Base-by-base conservation (phyloP, 2,329 filamentous ascomycete genomes). In the Trichoderma sp. region DNA sequence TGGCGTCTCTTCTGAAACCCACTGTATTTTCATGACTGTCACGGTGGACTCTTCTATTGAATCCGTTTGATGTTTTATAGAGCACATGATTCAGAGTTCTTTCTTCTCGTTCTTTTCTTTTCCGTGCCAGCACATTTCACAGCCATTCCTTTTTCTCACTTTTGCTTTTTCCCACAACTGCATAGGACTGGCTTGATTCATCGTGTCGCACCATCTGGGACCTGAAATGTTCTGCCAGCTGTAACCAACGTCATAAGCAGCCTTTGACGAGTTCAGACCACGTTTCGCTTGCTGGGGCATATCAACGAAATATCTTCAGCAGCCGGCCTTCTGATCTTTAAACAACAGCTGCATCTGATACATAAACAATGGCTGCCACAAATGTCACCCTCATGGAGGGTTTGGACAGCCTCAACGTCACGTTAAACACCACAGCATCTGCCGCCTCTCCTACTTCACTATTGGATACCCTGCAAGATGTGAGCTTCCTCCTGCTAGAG, bases 401-500 rank as follows among this genome's bases (percentile, higher is more conserved):
- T 38, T 75, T 83, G 7, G 82, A 84, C 35, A 76, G 80, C 21
- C 74, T 83, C 53, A 83, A 83, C 33, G 78, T 81, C 18, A 83
- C 82, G 6, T 14, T 79, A 27, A 79, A 80, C 68, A 74, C 76
- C 45, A 80, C 80, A 11, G 65, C 72, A 21, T 71, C 63, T 12
- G 71, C 63, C 14, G 71, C 21, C 3, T 29, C 76, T 11, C 29
- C 75, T n/a, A 79, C 80, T 69, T 79, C 80, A 6, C 77, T 82
- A n/a, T 78, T 83, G 69, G 77, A 79, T 11, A 80, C 79, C 50
- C 68, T 85, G 8, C 83, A 79, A 77, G 81, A 86, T 53, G 79
- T 81, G 33, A 84, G 86, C 74, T 84, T 87, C 75, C 79, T 90
- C 50, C 65, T 86, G 1, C 83, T 90, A 12, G 85, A 90, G 77